Percentiles rank a stretch among this genome's conserved stretches.
Evolutionary conservation across 176 grass and related monocot genomes (phyloP).

Genomic region (Rhynchospora tenuis): DNA sequence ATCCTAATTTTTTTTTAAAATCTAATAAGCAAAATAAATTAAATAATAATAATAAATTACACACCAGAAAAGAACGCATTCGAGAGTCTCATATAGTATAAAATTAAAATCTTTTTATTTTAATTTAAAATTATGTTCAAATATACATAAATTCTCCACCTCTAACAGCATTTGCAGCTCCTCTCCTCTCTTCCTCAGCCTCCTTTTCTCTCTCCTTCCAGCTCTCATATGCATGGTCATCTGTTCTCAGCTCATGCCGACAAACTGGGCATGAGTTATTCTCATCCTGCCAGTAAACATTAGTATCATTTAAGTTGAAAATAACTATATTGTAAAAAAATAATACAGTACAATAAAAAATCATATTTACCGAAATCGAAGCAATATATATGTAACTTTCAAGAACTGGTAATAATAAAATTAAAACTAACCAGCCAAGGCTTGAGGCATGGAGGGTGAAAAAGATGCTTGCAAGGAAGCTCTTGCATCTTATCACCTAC

Average conservation of each 20-base stretch:
- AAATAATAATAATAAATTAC: background rate
- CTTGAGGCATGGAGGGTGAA: constrained; percentile 88
- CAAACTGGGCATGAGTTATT: constrained; percentile 89
- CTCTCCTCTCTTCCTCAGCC: constrained; percentile 86
- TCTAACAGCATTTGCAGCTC: constrained; percentile 76
- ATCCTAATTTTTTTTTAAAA: too few relatives aligned
- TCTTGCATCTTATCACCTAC: constrained; percentile 92
- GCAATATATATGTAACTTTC: background rate
- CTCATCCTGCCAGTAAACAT: constrained; percentile 52
- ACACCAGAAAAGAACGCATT: background rate
- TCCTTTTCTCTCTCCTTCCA: constrained; percentile 78
- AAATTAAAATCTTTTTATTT: background rate
- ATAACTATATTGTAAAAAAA: background rate
- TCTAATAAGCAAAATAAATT: too few relatives aligned
- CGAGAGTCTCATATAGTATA: background rate
- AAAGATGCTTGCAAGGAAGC: constrained; percentile 97
- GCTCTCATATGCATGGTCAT: constrained; percentile 91
- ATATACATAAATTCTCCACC: constrained; percentile 94
- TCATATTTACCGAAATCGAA: background rate
- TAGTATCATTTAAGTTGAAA: background rate
- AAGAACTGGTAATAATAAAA: background rate
- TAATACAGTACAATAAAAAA: background rate
- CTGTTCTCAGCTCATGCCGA: constrained; percentile 65
- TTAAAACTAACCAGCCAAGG: constrained; percentile 69
- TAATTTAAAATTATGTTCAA: constrained; percentile 18